Base-by-base conservation (phyloP, 176 grass and related monocot genomes). In the Oryza glaberrima region DNA sequence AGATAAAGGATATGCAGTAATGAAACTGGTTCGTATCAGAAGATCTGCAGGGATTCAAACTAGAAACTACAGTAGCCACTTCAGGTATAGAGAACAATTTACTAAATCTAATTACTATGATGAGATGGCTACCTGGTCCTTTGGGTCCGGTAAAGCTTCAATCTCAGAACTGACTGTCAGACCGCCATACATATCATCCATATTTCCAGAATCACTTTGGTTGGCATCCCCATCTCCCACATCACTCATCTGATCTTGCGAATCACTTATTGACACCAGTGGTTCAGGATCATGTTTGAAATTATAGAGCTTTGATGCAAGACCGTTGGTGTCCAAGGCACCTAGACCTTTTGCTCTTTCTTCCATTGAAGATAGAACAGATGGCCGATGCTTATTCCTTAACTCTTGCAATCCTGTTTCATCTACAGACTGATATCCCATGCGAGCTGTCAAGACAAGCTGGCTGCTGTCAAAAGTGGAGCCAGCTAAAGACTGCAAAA, bases 401-500 rank as follows among this genome's bases (percentile, higher is more conserved):
- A 99, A 65, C n/a, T 99, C 88, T 75, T 94, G 91, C 79, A 99
- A 84, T 74, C 73, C 85, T 74, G 83, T 41, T 83, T 99, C 97
- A 85, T 86, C 89, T 73, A 99, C 86, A 48, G 74, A 60, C 61
- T 99, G 97, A 92, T 94, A 96, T 79, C 97, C 97, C 92, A 96
- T 92, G 73, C 92, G 91, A 76, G 97, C 97, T 65, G 97, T 99
- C 79, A 99, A 86, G 64, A 99, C 94, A 83, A 99, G 97, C 81
- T 96, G 97, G 64, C 97, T 99, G 75, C 93, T 94, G 77, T 99
- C 97, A 79, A 99, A 99, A 83, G 94, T 96, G 13, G 97, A 99
- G 80, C 97, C 97, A 77, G 97, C 86, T 82, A 99, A 88, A 81
- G 97, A 96, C 71, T 99, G 94, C 61, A 99, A 87, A 73, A 99